These are phyloP conservation scores for Salicornia ramosissima DNA, from an alignment of 148 eudicot species.

Conservation along the genomic window DNA sequence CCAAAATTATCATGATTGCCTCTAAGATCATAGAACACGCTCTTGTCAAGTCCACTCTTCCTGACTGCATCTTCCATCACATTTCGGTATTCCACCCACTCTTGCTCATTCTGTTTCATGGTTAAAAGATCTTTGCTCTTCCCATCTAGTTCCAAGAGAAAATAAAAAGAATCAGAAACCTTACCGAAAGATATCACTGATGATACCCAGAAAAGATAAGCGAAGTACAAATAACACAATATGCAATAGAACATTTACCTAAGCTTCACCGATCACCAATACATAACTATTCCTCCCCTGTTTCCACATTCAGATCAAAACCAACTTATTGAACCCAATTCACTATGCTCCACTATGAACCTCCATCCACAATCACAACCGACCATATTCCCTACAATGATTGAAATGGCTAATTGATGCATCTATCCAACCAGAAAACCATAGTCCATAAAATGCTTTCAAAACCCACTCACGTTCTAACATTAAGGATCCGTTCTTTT, in stretches of 20 bases:
- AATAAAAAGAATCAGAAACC: slow-evolving; percentile 1
- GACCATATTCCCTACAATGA: not conserved
- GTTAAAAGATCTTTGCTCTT: slow-evolving; percentile 83
- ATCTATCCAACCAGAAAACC: not conserved
- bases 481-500: too few relatives aligned
- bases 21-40: slow-evolving; percentile 69
- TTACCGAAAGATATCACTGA: not conserved
- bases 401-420: not conserved
- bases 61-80: slow-evolving; percentile 65
- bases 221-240: not conserved
- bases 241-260: not conserved
- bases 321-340: not conserved
- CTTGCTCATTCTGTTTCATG: slow-evolving; percentile 82
- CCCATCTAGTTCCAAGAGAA: slow-evolving; percentile 47
- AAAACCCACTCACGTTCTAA: not conserved
- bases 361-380: not conserved
- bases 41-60: slow-evolving; percentile 74
- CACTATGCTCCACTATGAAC: not conserved
- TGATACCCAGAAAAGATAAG: not conserved
- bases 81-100: slow-evolving; percentile 76
- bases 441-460: not conserved
- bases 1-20: slow-evolving; percentile 97
- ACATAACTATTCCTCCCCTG: not conserved
- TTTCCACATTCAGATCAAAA: not conserved
- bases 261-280: not conserved